Percentiles rank a stretch among this genome's conserved stretches.
Conservation (phyloP, 805 yeast species). For the Lipomyces chichibuensis region DNA sequence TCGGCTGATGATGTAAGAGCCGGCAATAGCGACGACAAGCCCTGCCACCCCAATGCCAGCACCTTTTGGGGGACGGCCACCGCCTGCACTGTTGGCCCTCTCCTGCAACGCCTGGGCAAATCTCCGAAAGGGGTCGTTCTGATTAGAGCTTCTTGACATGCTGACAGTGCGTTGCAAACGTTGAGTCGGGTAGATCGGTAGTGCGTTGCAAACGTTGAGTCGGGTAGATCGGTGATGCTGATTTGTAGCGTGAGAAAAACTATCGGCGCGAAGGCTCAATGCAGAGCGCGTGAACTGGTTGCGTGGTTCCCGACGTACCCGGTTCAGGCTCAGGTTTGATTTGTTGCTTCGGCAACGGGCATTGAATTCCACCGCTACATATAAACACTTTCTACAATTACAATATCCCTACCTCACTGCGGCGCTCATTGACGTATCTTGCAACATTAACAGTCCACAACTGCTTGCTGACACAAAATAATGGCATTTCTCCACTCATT, state of each 20-base stretch:
- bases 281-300: neutral
- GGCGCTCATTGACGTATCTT: neutral
- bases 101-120: constrained; percentile 31
- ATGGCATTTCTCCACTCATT: constrained; percentile 31
- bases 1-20: constrained; percentile 56
- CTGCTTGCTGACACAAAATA: neutral
- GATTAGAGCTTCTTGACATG: constrained; percentile 13
- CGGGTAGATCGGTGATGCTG: neutral
- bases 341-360: neutral
- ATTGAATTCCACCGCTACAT: neutral
- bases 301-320: neutral
- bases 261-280: no score
- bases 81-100: constrained; percentile 23
- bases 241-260: no score
- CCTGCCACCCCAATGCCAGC: constrained; percentile 58
- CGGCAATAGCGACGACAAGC: constrained; percentile 59
- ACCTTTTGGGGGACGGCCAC: constrained; percentile 19
- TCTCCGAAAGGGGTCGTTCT: constrained; percentile 30
- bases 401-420: neutral
- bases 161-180: neutral
- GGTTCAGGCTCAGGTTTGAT: neutral
- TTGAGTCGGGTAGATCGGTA: neutral
- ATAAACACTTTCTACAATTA: neutral
- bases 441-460: neutral
- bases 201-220: neutral